Conservation (phyloP, 2,329 filamentous ascomycete species). For the Fusarium heterosporum region DNA sequence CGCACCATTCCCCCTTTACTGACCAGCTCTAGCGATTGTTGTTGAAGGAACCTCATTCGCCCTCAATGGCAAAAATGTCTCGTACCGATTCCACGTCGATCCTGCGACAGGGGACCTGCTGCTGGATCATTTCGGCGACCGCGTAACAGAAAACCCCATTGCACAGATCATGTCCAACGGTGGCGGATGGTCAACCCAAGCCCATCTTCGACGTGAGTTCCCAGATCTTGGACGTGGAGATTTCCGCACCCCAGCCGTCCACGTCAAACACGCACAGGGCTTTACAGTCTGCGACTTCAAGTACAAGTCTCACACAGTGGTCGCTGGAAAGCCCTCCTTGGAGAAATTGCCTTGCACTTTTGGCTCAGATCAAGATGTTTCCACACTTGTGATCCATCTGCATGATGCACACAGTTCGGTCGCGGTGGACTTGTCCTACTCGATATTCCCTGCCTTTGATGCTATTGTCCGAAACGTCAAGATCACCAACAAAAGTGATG, state of each 20-base stretch:
- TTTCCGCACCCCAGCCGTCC: constrained; percentile 70
- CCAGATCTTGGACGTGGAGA: constrained; percentile 74
- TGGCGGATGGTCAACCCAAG: constrained; percentile 65
- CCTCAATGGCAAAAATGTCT: constrained; percentile 66
- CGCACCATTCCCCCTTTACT: neutral
- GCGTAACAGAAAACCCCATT: constrained; percentile 62
- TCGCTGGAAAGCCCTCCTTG: constrained; percentile 67
- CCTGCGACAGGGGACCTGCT: constrained; percentile 65
- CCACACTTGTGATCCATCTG: constrained; percentile 68
- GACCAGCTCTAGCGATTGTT: constrained; percentile 58
- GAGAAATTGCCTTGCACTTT: constrained; percentile 70
- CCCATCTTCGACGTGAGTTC: constrained; percentile 69
- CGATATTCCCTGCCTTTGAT: constrained; percentile 71
- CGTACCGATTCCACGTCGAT: constrained; percentile 74
- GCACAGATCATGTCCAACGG: constrained; percentile 52
- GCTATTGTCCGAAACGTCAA: constrained; percentile 71
- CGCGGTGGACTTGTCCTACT: constrained; percentile 70
- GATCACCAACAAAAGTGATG: constrained; percentile 68
- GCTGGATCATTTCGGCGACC: constrained; percentile 71
- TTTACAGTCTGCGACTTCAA: constrained; percentile 69
- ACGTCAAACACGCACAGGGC: constrained; percentile 68
- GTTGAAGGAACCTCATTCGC: constrained; percentile 68
- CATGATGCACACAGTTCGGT: constrained; percentile 70
- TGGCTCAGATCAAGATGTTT: constrained; percentile 65
- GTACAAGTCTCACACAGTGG: constrained; percentile 68